Conservation (phyloP, 176 grass and related monocot species). For the Zizania latifolia region DNA sequence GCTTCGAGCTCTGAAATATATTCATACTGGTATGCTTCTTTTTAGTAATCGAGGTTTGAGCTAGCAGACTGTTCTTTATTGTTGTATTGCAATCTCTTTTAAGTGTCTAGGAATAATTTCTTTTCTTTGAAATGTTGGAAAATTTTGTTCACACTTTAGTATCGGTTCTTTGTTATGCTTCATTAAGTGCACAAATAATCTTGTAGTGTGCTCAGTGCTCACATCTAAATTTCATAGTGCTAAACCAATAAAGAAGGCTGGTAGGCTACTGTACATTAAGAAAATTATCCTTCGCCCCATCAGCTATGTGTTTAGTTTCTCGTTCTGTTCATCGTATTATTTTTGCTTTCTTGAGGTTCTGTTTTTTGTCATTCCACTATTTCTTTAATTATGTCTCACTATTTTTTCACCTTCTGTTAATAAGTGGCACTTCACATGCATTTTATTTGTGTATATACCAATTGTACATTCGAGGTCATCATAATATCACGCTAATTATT, state of each 20-base stretch:
- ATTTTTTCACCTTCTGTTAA: neutral
- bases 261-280: neutral
- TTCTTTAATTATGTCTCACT: slow-evolving; percentile 2
- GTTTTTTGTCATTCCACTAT: neutral
- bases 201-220: neutral
- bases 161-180: slow-evolving; percentile 12
- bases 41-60: no score
- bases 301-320: neutral
- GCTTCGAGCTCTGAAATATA: no score
- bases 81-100: no score
- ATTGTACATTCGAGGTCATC: neutral
- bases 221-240: slow-evolving; percentile 16
- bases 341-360: neutral
- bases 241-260: slow-evolving; percentile 1
- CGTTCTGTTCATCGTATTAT: neutral
- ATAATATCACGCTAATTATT: no score
- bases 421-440: neutral
- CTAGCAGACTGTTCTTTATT: no score
- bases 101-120: no score
- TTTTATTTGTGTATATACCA: neutral
- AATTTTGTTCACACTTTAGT: no score
- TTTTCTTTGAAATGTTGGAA: no score
- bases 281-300: neutral
- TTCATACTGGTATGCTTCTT: no score
- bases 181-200: slow-evolving; percentile 8